phyloP scores from a whole-genome alignment of 2,329 filamentous ascomycete genomes.

The Zymoseptoria ardabiliae region DNA sequence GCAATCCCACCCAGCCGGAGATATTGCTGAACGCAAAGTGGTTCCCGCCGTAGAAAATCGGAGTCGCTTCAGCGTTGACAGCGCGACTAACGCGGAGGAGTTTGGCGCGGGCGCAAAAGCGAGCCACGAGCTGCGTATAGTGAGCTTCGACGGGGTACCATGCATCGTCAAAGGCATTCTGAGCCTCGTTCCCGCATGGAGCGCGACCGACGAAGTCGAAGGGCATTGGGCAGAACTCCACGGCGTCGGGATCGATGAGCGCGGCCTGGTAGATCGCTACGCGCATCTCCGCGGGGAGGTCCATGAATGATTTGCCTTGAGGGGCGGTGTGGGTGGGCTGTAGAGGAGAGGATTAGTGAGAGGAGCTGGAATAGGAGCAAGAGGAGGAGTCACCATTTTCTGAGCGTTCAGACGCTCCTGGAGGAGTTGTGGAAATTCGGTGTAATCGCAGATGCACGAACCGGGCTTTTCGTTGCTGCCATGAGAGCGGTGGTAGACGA shows the following conservation, averaged over 20 bases:
- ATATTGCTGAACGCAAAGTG: constrained; percentile 31
- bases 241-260: background rate
- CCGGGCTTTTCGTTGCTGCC: constrained; percentile 1
- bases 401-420: background rate
- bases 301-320: background rate
- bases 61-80: constrained; percentile 33
- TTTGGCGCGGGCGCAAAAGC: background rate
- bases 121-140: background rate
- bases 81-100: constrained; percentile 15
- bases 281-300: background rate
- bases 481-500: background rate
- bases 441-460: constrained; percentile 1
- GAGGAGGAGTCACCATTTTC: background rate
- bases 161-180: background rate
- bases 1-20: constrained; percentile 7
- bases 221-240: background rate
- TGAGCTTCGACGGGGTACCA: background rate
- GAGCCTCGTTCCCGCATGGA: background rate
- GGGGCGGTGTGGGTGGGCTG: background rate
- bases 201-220: background rate
- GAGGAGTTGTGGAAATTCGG: background rate
- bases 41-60: constrained; percentile 40
- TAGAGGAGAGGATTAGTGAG: background rate
- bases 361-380: no score
- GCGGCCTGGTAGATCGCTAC: background rate